These are phyloP conservation scores for Pseudoscleropodium purum DNA, from an alignment of 225 moss, liverwort and hornwort species.

Conservation along the genomic window DNA sequence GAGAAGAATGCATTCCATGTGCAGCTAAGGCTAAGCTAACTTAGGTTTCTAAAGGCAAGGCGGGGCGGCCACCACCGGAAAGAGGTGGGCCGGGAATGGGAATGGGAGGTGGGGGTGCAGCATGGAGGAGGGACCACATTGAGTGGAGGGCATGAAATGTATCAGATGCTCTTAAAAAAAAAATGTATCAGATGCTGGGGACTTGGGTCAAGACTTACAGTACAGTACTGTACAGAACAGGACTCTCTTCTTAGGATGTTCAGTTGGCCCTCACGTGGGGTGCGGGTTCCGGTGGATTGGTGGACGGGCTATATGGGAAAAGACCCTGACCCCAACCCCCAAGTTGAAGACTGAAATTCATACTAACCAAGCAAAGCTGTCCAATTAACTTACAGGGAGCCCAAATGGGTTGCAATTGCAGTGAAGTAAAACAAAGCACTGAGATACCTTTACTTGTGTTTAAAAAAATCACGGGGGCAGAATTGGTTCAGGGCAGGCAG, in stretches of 20 bases:
- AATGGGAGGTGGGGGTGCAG: background rate
- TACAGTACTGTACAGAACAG: too few species aligned
- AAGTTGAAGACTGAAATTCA: background rate
- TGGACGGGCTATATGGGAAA: background rate
- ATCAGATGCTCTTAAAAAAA: too few species aligned
- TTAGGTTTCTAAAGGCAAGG: background rate
- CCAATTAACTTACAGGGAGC: background rate
- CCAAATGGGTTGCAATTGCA: background rate
- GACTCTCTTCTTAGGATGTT: too few species aligned
- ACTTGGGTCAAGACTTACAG: background rate
- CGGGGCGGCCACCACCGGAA: background rate
- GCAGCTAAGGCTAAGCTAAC: background rate
- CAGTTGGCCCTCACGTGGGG: background rate
- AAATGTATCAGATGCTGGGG: background rate
- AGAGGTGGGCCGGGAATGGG: background rate
- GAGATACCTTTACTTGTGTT: too few species aligned
- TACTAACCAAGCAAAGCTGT: background rate
- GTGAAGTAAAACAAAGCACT: too few species aligned
- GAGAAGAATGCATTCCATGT: background rate
- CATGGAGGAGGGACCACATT: background rate
- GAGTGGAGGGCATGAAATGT: background rate
- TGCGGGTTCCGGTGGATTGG: background rate
- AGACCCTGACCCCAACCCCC: too few species aligned
- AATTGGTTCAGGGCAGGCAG: too few species aligned
- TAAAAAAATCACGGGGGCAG: too few species aligned